phyloP scores from a whole-genome alignment of 2,329 filamentous ascomycete genomes.

The Talaromyces sp. region DNA sequence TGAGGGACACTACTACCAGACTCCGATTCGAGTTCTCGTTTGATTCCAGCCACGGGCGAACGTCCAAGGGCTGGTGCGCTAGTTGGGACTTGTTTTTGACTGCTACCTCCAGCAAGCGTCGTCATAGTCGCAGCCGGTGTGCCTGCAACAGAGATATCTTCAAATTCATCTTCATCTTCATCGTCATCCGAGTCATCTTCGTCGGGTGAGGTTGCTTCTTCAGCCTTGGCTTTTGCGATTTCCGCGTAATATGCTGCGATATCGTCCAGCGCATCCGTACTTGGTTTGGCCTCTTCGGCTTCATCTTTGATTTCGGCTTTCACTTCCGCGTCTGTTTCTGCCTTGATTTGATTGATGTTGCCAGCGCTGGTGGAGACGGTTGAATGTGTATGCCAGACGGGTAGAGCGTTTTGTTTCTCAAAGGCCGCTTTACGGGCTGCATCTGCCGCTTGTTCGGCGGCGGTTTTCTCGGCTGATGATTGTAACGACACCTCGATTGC shows the following conservation, averaged over 20 bases:
- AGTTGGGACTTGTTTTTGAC: conserved; percentile 14
- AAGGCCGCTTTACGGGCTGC: conserved; percentile 44
- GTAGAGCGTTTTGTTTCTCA: conserved; percentile 49
- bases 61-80: conserved; percentile 12
- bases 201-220: conserved; percentile 38
- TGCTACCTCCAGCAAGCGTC: conserved; percentile 16
- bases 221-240: conserved; percentile 40
- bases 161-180: conserved; percentile 42
- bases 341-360: conserved; percentile 25
- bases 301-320: conserved; percentile 39
- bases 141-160: conserved; percentile 33
- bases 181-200: conserved; percentile 37
- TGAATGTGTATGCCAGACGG: conserved; percentile 50
- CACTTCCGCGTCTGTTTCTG: conserved; percentile 28
- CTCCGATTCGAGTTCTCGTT: conserved; percentile 36
- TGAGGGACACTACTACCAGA: conserved; percentile 36
- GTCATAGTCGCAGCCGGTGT: conserved; percentile 28
- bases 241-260: conserved; percentile 45
- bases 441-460: conserved; percentile 46
- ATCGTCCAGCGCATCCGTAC: conserved; percentile 40
- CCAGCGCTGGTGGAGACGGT: conserved; percentile 36
- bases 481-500: conserved; percentile 48
- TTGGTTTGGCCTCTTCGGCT: conserved; percentile 40
- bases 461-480: conserved; percentile 45
- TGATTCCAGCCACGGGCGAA: conserved; percentile 24